Evolutionary conservation across 495 filamentous ascomycete species (phyloP), one percentile per base, ranked within the genome.

Genomic region (Cercophora samala): DNA sequence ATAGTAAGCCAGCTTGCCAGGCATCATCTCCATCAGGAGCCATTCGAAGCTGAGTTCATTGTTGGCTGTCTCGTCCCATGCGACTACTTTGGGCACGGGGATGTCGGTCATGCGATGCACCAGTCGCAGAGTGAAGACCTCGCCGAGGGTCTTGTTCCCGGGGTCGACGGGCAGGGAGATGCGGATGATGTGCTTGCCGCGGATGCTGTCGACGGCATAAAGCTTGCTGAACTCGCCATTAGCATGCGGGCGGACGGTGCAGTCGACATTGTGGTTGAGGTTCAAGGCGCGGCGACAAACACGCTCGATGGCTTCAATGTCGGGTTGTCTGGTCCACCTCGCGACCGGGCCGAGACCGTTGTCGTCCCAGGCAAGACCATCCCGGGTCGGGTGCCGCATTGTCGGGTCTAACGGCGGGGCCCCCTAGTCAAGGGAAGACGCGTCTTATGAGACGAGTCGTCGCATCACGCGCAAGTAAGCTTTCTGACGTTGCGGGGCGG

Each of bases 11-110:
- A 77, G 71, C 5, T 58, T 75, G 3, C 86, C 86, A 4, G 76
- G 64, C 54, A 87, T 69, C 65, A 70, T 74, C 19, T 80, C 78
- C 82, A 87, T 84, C 13, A 89, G 66, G 1, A 88, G 82, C 86
- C 86, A 89, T 77, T 88, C 86, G 66, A 84, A 86, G 11, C 82
- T 82, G 25, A 88, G 72, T 11, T 76, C 75, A 66, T 84, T 87
- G 5, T 77, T 56, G 4, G 65, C 62, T 0, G 80, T 78, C 21
- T 79, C 75, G 62, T 87, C 81, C 53, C 78, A 86, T 21, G 78
- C 79, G 23, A 80, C 67, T 22, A 88, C 77, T 1, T 71, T 69
- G 5, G 87, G 83, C 0, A 87, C 79, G 0, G 85, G 87, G 2
- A 88, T 74, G 5, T 70, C 71, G n/a, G 85, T 86, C 42, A 72